Percentiles rank a stretch among this genome's conserved stretches.
These are phyloP conservation scores for Ustilago sp. DNA, from an alignment of 1,284 basidiomycete genomes.

Conservation along the genomic window DNA sequence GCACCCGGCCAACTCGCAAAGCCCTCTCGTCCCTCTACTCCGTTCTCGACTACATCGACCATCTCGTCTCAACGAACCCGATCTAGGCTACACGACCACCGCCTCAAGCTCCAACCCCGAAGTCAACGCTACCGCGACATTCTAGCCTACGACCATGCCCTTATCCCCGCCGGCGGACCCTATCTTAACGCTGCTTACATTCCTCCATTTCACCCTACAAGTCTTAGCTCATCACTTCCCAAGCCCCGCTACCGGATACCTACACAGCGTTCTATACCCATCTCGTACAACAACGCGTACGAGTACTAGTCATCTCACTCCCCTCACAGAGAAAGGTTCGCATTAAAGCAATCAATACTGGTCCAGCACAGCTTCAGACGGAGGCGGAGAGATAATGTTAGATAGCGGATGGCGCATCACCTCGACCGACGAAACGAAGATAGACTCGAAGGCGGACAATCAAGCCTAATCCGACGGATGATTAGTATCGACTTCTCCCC, in stretches of 20 bases:
- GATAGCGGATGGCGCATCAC: constrained; percentile 25
- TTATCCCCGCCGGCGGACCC: constrained; percentile 42
- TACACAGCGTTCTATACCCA: constrained; percentile 81
- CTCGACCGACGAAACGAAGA: not conserved
- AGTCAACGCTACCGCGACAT: constrained; percentile 46
- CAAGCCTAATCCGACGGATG: constrained; percentile 20
- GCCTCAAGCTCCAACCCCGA: constrained; percentile 13
- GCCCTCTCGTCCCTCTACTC: constrained; percentile 28
- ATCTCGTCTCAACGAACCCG: constrained; percentile 27
- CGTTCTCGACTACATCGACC: constrained; percentile 31
- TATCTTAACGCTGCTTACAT: constrained; percentile 63
- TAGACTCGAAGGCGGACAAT: constrained; percentile 27
- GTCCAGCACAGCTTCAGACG: constrained; percentile 24
- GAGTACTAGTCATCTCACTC: constrained; percentile 64
- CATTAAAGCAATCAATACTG: constrained; percentile 66
- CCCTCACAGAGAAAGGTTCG: constrained; percentile 54
- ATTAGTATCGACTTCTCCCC: constrained; percentile 15
- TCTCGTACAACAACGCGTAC: constrained; percentile 32
- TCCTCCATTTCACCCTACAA: constrained; percentile 37
- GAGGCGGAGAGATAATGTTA: constrained; percentile 12
- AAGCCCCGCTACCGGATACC: constrained; percentile 91
- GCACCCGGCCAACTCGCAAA: constrained; percentile 6
- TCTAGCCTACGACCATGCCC: constrained; percentile 51
- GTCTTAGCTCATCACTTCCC: constrained; percentile 83
- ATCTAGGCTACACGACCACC: constrained; percentile 28